Base-by-base conservation (phyloP, 441 rosid species). In the Capsella rubella region DNA sequence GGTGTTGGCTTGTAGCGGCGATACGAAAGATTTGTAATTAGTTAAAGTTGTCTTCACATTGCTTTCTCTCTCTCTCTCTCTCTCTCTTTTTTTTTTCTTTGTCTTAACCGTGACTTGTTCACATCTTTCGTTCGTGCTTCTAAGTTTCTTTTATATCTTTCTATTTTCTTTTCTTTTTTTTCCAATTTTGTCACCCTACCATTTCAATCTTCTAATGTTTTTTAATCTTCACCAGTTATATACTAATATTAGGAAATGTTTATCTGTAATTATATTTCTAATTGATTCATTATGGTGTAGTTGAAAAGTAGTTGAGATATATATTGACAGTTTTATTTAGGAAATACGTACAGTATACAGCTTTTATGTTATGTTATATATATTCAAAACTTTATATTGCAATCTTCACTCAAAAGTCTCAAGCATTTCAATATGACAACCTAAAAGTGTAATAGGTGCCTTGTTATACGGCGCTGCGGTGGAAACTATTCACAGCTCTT, bases 1-100 rank as follows among this genome's bases (percentile, higher is more conserved):
- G 54, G 28, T 75, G 63, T 75, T 75, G 79, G 73, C 63, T 43
- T 68, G 53, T 75, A 60, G 74, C 50, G 64, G 74, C 50, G 69
- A 61, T 75, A 39, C 58, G 15, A 54, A 75, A 69, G 57, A 75
- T 53, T 69, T 75, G 74, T 68, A 53, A 52, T 61, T 61, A 25
- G 70, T 68, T 75, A 64, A 64, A 63, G 45, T 76, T 75, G 74
- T 63, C 71, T 69, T 76, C 74, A 76, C 79, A n/a, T 64, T 47
- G 54, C 61, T 62, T 8, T 63, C 45, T 69, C 62, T 21, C 39
- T 28, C 46, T 59, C 60, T 21, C 25, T 63, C 45, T 69, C 62
- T 21, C 39, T 28, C 46, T 59, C 60, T 21, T 2, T 16, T 16
- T 16, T 51, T 27, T 58, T 35, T 67, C 58, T 52, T 61, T 59